Evolutionary conservation across 2,329 filamentous ascomycete species (phyloP), one percentile per base, ranked within the genome.

Genomic region (Cytospora mali): DNA sequence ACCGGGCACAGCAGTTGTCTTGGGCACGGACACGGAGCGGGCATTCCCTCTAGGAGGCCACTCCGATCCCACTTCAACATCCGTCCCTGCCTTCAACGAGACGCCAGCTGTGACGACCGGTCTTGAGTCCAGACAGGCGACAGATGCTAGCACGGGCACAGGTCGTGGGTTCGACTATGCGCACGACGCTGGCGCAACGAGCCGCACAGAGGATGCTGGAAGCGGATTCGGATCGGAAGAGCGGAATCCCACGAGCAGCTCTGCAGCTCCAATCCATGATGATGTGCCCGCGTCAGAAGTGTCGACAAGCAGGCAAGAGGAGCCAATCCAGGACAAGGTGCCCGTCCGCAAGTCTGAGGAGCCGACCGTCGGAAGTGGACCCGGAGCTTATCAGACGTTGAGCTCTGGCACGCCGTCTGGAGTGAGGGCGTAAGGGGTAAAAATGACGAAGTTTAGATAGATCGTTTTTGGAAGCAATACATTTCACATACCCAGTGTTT

Each of bases 11-110:
- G 61, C 39, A 1, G 49, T 52, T 4, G 61, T 58, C 21, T 16
- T 62, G 21, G 55, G 61, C 16, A 62, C 61, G 1, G 49, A 58
- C n/a, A 52, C 55, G 1, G 61, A 62, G 49, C 28, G 61, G n/a
- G 42, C 61, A 3, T 62, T 62, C 49, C 61, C 61, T 16, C 61
- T 62, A 1, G 55, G 49, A 1, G 35, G 27, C 35, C 27, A 31
- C 2, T 25, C 18, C 10, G 18, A 4, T 1, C 16, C 14, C 18
- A 3, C 46, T 6, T 51, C 25, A 7, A 27, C 49, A 2, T 51
- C 49, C 27, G 1, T 28, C 2, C n/a, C 42, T 23, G n/a, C 11
- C 42, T 21, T 21, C 21, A 4, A 18, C n/a, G 42, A 46, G 23
- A 25, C 49, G n/a, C 49, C 57, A 10, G 27, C 31, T 16, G 33